These are phyloP conservation scores for Quercus glauca DNA, from an alignment of 306 rosid genomes.

Conservation along the genomic window DNA sequence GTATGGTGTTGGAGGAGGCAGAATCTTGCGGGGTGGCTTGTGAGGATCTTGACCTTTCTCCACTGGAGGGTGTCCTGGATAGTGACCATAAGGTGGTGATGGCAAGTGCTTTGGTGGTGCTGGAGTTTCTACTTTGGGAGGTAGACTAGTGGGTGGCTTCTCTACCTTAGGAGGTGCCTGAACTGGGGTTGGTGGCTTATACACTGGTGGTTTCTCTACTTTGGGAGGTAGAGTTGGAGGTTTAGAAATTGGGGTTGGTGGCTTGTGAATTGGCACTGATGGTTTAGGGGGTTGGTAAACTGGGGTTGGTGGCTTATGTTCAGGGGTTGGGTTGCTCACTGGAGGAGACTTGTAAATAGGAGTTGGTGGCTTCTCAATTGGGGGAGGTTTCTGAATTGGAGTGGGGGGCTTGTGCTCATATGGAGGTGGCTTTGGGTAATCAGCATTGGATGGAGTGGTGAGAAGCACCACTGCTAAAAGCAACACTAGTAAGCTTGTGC, in stretches of 20 bases:
- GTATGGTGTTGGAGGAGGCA: not conserved
- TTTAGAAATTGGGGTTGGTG: not conserved
- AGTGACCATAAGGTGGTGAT: conserved; percentile 15
- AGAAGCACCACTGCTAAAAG: not conserved
- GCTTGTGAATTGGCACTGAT: not conserved
- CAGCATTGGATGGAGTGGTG: not conserved
- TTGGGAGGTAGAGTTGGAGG: not conserved
- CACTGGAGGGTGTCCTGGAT: conserved; percentile 8
- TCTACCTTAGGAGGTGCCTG: not conserved
- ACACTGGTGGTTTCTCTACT: conserved; percentile 2
- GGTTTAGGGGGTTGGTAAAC: not conserved
- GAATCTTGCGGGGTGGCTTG: not conserved
- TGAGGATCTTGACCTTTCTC: not conserved
- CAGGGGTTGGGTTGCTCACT: conserved; percentile 1
- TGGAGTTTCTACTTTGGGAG: not conserved
- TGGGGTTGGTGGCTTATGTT: conserved; percentile 1
- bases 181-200: conserved; percentile 6
- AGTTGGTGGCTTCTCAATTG: not conserved
- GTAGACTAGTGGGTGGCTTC: not conserved
- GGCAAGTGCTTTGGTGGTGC: conserved; percentile 1
- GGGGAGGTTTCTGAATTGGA: not conserved
- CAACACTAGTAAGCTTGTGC: not conserved
- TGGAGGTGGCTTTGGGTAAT: not conserved
- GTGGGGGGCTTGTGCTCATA: conserved; percentile 2
- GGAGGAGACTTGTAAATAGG: not conserved